phyloP scores from a whole-genome alignment of 1,139 yeast species.

The Petasospora rhodanensis region DNA sequence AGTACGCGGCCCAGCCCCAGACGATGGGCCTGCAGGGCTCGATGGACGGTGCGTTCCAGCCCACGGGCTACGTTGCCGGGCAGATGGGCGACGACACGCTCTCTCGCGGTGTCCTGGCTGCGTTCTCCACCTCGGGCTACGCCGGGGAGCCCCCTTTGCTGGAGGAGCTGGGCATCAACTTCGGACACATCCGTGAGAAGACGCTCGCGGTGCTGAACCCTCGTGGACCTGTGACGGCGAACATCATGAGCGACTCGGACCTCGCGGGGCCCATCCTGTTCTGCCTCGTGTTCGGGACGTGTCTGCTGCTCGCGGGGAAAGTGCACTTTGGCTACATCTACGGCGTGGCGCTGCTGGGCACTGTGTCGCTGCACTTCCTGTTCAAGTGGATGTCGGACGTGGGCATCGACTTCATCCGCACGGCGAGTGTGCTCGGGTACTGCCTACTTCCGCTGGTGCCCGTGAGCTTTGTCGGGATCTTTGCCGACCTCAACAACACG shows the following conservation, averaged over 20 bases:
- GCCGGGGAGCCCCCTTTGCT: constrained; percentile 90
- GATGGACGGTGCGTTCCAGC: constrained; percentile 28
- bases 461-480: constrained; percentile 65
- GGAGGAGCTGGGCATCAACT: constrained; percentile 92
- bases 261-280: constrained; percentile 93
- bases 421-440: constrained; percentile 92
- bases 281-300: constrained; percentile 83
- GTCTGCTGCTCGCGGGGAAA: constrained; percentile 78
- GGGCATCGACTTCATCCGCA: constrained; percentile 61
- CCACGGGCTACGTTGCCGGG: constrained; percentile 39
- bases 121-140: constrained; percentile 90
- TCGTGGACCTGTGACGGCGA: constrained; percentile 54
- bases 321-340: constrained; percentile 96
- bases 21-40: constrained; percentile 30
- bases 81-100: constrained; percentile 52
- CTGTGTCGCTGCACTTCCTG: constrained; percentile 74
- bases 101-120: constrained; percentile 78
- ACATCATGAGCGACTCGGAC: constrained; percentile 86
- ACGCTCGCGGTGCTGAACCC: constrained; percentile 87
- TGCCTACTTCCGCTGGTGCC: constrained; percentile 87
- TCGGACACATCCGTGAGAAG: constrained; percentile 78
- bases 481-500: constrained; percentile 63
- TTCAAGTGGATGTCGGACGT: constrained; percentile 69
- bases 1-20: constrained; percentile 4
- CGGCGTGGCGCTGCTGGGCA: constrained; percentile 93